Evolutionary conservation across 2,329 filamentous ascomycete genomes (phyloP).

Genomic region (Fusarium liriodendri): DNA sequence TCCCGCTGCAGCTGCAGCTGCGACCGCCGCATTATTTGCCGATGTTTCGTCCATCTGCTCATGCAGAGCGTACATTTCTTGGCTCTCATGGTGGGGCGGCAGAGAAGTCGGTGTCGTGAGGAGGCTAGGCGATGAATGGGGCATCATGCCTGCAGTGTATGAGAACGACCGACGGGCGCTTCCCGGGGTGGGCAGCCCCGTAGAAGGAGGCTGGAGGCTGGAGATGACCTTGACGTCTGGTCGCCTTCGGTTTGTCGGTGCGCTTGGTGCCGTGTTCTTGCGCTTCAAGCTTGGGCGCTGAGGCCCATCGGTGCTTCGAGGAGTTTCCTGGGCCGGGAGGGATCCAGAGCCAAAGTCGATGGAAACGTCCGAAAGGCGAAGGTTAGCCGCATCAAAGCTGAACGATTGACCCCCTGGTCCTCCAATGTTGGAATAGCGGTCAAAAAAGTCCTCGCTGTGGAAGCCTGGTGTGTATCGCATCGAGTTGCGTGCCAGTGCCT

Average conservation of each 20-base stretch:
- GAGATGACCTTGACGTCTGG: constrained; percentile 52
- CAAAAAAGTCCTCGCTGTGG: constrained; percentile 88
- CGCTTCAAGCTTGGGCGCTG: constrained; percentile 59
- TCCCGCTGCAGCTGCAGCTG: constrained; percentile 52
- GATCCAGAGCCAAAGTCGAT: constrained; percentile 70
- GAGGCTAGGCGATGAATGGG: constrained; percentile 54
- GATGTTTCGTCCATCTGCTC: constrained; percentile 49
- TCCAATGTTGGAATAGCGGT: constrained; percentile 74
- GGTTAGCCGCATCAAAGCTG: constrained; percentile 78
- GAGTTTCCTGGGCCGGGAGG: constrained; percentile 60
- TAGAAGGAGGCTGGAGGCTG: constrained; percentile 42
- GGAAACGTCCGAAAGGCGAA: constrained; percentile 75
- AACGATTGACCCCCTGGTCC: constrained; percentile 69
- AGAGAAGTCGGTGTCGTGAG: constrained; percentile 54
- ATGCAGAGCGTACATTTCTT: constrained; percentile 48
- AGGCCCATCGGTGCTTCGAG: constrained; percentile 48
- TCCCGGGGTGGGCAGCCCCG: constrained; percentile 45
- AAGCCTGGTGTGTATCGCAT: constrained; percentile 83
- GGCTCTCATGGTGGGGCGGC: constrained; percentile 49
- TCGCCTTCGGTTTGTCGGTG: constrained; percentile 52
- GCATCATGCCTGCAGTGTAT: constrained; percentile 45
- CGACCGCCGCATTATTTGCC: constrained; percentile 49
- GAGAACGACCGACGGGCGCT: constrained; percentile 54
- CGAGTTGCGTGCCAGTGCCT: constrained; percentile 71
- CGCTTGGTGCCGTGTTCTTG: constrained; percentile 57